A percentile compares a stretch with the other conserved stretches of the same genome.
These are phyloP conservation scores for Neodidymelliopsis sp. DNA, from an alignment of 2,329 filamentous ascomycete species.

Conservation along the genomic window DNA sequence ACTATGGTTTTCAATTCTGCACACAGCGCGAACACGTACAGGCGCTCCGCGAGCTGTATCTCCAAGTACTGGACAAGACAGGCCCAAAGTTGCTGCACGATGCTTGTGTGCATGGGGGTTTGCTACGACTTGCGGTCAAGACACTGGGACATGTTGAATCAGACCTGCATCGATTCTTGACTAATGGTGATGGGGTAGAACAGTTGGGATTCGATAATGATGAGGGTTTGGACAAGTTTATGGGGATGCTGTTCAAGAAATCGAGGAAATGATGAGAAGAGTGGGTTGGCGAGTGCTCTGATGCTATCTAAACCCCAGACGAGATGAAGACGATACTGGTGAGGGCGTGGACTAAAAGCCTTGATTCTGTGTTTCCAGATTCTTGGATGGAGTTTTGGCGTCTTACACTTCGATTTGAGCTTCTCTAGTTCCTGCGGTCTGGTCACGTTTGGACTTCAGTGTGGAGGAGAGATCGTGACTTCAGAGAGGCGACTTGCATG, in stretches of 20 bases:
- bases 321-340: too few relatives aligned
- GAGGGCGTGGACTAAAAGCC: too few relatives aligned
- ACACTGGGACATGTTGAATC: not conserved
- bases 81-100: slow-evolving; percentile 18
- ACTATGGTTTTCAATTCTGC: slow-evolving; percentile 31
- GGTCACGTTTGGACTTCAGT: too few relatives aligned
- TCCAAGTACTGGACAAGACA: slow-evolving; percentile 5
- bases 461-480: too few relatives aligned
- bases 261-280: too few relatives aligned
- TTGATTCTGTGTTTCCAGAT: too few relatives aligned
- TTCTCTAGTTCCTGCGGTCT: too few relatives aligned
- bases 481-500: too few relatives aligned
- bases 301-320: too few relatives aligned
- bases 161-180: slow-evolving; percentile 9
- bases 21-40: slow-evolving; percentile 25
- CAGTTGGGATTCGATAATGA: slow-evolving; percentile 17
- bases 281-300: too few relatives aligned
- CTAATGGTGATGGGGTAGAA: slow-evolving; percentile 15
- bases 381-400: too few relatives aligned
- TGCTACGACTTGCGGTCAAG: slow-evolving; percentile 11
- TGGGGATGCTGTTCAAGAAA: slow-evolving; percentile 5
- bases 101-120: slow-evolving; percentile 11
- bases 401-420: too few relatives aligned
- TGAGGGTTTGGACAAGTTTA: not conserved
- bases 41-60: slow-evolving; percentile 25